Base-by-base conservation (phyloP, 805 yeast genomes). In the Candida lessepsii region DNA sequence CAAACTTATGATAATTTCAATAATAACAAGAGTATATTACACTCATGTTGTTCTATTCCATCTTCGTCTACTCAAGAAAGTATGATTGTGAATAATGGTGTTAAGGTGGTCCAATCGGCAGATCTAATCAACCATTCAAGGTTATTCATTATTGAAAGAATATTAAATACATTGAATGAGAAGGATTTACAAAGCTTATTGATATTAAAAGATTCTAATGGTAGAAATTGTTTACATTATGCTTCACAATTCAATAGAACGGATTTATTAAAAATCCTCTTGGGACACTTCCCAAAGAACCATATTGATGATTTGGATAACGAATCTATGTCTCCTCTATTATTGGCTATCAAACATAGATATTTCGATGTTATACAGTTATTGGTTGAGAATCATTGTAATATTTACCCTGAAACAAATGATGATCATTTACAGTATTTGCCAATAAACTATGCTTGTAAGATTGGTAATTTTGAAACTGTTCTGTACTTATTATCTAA, bases 391-490 rank as follows among this genome's bases (percentile, higher is more conserved):
- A 47, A 51, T 37, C 72, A 72, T 4, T 51, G 67, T 40, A 62
- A 58, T 39, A 60, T 66, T 29, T 62, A 52, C 35, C 73, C 74
- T 5, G 75, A 72, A 45, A 65, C 72, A 29, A 78, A 74, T 39
- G 68, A 64, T 29, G 59, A 67, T 11, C 75, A 70, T 44, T 80
- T 83, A 28, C 83, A 79, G 44, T 86, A 88, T 55, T 64, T 82
- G 35, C 88, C 91, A 0, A 71, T 93, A 34, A 88, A 86, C 54
- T 79, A 85, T 55, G 96, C 98, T 2, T 93, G 98, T 61, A 83
- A 84, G 53, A 76, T 78, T 45, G 96, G 96, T 10, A 80, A 86
- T 52, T 76, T 72, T 46, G 77, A 78, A 36, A 83, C 86, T 8
- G 83, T 88, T 13, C 75, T 81, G 48, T 65, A 80, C 40, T 62